phyloP scores from a whole-genome alignment of 352 stramenopile genomes.

The Phytophthora boehmeriae region DNA sequence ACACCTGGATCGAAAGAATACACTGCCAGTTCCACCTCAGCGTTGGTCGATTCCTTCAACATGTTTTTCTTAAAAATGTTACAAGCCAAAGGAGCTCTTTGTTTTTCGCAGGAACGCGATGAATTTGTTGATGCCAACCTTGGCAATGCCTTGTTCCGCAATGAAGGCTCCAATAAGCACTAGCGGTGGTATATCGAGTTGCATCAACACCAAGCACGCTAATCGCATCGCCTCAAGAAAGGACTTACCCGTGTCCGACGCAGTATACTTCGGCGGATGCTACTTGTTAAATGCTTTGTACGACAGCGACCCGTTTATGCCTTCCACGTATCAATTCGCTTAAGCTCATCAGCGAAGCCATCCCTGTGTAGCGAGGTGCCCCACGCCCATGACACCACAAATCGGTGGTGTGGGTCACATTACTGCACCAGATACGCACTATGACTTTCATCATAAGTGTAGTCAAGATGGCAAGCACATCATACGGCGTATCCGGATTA shows the following conservation, averaged over 20 bases:
- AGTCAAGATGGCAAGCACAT: too few relatives aligned
- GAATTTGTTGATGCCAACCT: constrained; percentile 1
- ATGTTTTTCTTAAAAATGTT: constrained; percentile 8
- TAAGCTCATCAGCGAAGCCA: neutral
- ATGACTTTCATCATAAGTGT: too few relatives aligned
- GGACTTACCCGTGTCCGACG: too few relatives aligned
- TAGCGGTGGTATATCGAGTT: neutral
- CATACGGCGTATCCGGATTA: too few relatives aligned
- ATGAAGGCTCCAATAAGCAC: neutral
- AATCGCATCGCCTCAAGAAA: too few relatives aligned
- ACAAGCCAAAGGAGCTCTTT: neutral
- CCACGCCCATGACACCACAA: neutral
- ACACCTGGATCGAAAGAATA: constrained; percentile 1
- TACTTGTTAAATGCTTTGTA: too few relatives aligned
- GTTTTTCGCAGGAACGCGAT: neutral
- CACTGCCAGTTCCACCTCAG: neutral
- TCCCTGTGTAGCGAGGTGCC: neutral
- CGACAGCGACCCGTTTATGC: neutral
- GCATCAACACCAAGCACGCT: neutral
- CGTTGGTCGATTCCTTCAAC: neutral
- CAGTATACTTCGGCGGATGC: too few relatives aligned
- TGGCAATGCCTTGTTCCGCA: neutral
- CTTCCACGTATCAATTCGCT: constrained; percentile 3
- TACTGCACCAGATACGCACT: neutral
- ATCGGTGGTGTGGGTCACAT: neutral